phyloP scores from a whole-genome alignment of 169 alveolate species.

The Theileria sp. region DNA sequence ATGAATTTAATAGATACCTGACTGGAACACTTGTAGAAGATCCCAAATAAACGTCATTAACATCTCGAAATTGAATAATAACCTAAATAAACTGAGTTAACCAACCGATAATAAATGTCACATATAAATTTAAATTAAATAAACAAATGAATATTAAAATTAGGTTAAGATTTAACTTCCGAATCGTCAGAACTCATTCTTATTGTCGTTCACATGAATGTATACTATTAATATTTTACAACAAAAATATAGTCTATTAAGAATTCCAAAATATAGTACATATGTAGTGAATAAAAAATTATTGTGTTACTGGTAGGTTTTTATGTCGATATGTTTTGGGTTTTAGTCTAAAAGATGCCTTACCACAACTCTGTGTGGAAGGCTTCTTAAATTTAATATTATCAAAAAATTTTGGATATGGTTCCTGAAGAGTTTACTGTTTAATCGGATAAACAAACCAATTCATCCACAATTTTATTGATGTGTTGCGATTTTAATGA shows the following conservation, averaged over 20 bases:
- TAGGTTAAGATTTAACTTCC: conserved; percentile 4
- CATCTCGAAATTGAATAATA: conserved; percentile 62
- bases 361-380: conserved; percentile 69
- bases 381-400: conserved; percentile 45
- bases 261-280: neutral
- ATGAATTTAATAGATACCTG: conserved; percentile 8
- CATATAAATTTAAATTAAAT: neutral
- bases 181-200: conserved; percentile 21
- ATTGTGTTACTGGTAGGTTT: conserved; percentile 45
- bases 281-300: neutral
- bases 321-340: conserved; percentile 50
- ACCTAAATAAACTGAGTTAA: conserved; percentile 26
- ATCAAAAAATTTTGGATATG: conserved; percentile 45
- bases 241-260: neutral
- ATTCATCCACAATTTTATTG: conserved; percentile 38
- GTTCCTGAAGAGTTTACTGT: conserved; percentile 26
- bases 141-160: neutral
- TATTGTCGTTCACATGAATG: neutral
- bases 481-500: conserved; percentile 39
- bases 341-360: conserved; percentile 64
- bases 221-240: neutral
- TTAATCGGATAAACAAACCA: conserved; percentile 30
- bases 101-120: neutral
- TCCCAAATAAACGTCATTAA: conserved; percentile 49
- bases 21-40: conserved; percentile 64